These are phyloP conservation scores for Neonectria coccinea DNA, from an alignment of 2,329 filamentous ascomycete species.

Conservation along the genomic window DNA sequence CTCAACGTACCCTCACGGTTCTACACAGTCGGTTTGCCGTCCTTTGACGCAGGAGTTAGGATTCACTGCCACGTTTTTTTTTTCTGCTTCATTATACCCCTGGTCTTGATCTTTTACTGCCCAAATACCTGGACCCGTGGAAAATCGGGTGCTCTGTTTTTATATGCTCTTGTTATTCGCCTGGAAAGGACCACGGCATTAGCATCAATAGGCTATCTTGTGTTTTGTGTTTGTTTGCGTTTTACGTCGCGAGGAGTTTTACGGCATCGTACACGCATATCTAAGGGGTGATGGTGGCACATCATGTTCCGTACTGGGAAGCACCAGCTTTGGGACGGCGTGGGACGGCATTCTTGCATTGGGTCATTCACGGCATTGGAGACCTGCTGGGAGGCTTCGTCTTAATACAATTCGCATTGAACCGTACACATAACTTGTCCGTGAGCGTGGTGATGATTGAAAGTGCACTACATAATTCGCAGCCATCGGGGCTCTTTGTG, in stretches of 20 bases:
- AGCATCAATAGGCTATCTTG: conserved; percentile 22
- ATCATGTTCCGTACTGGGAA: conserved; percentile 15
- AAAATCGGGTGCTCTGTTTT: conserved; percentile 13
- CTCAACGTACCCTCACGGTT: conserved; percentile 13
- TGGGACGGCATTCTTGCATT: conserved; percentile 16
- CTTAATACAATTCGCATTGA: conserved; percentile 18
- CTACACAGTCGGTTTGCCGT: conserved; percentile 17
- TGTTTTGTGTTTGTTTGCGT: conserved; percentile 12
- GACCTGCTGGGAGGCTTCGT: conserved; percentile 3
- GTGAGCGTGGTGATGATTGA: neutral
- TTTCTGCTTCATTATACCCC: conserved; percentile 42
- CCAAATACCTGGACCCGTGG: conserved; percentile 22
- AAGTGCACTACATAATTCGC: neutral
- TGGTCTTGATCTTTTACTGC: conserved; percentile 21
- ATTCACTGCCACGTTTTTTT: conserved; percentile 34
- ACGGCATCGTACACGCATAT: conserved; percentile 22
- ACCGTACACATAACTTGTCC: neutral
- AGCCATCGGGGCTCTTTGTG: neutral
- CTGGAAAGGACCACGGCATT: conserved; percentile 20
- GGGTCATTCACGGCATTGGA: conserved; percentile 14
- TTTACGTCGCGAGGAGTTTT: conserved; percentile 19
- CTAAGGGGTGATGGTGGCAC: conserved; percentile 3
- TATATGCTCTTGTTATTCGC: conserved; percentile 11
- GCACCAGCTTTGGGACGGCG: conserved; percentile 17
- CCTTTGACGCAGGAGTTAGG: conserved; percentile 33